Conservation (phyloP, 73 alveolate genomes). For the Symbiodinium pilosum region DNA sequence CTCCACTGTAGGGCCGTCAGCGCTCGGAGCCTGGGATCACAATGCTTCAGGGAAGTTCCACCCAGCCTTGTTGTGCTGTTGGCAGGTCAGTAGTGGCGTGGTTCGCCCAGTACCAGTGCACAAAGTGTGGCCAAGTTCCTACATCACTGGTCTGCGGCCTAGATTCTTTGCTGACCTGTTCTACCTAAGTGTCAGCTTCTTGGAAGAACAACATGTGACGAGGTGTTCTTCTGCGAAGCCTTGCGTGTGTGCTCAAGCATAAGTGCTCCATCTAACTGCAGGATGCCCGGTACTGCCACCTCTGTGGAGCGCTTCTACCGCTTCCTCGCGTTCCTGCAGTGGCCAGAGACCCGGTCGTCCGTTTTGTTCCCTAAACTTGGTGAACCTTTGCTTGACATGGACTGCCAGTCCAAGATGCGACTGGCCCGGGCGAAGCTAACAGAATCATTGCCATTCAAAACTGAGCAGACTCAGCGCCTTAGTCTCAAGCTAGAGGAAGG, state of each 20-base stretch:
- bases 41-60: not conserved
- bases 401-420: too few relatives aligned
- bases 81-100: slow-evolving; percentile 71
- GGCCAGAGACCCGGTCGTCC: too few relatives aligned
- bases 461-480: too few relatives aligned
- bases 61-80: not conserved
- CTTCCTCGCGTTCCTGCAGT: slow-evolving; percentile 76
- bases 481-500: too few relatives aligned
- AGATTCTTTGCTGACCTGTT: not conserved
- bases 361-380: too few relatives aligned
- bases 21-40: not conserved
- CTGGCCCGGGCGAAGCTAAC: too few relatives aligned
- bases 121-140: slow-evolving; percentile 67
- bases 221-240: too few relatives aligned
- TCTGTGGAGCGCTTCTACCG: slow-evolving; percentile 43
- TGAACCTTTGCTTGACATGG: too few relatives aligned
- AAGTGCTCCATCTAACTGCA: not conserved
- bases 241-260: too few relatives aligned
- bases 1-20: slow-evolving; percentile 78
- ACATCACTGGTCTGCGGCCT: slow-evolving; percentile 20
- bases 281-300: slow-evolving; percentile 67
- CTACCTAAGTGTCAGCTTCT: not conserved
- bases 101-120: slow-evolving; percentile 92
- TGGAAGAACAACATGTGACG: too few relatives aligned
- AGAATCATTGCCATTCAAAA: too few relatives aligned